Evolutionary conservation across 179 eudicot species (phyloP).

Genomic region (Amaranthus tricolor): DNA sequence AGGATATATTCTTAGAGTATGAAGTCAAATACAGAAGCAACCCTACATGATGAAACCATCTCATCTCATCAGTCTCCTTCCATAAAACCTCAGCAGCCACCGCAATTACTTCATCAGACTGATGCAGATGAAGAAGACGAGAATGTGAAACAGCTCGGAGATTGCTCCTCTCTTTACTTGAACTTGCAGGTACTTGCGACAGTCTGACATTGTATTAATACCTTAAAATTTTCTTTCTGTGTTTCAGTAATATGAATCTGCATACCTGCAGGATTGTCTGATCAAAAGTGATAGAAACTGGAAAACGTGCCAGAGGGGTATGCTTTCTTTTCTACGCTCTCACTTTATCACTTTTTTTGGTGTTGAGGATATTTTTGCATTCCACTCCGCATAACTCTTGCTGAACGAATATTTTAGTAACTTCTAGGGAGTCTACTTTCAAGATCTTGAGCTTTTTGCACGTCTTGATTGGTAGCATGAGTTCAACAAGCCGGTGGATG

Average conservation of each 20-base stretch:
- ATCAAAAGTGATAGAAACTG: constrained; percentile 64
- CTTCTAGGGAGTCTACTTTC: no score
- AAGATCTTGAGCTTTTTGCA: no score
- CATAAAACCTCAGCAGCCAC: constrained; percentile 13
- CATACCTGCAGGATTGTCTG: constrained; percentile 74
- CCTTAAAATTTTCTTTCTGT: not conserved
- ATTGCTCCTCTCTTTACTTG: constrained; percentile 72
- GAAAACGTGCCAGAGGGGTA: constrained; percentile 82
- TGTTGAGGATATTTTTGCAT: not conserved
- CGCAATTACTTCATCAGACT: constrained; percentile 44
- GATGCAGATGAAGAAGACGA: constrained; percentile 85
- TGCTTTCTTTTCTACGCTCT: constrained; percentile 9
- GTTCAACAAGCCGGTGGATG: no score
- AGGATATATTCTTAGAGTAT: constrained; percentile 5
- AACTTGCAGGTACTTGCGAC: constrained; percentile 56
- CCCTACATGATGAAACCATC: constrained; percentile 2
- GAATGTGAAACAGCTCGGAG: constrained; percentile 77
- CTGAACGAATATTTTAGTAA: no score
- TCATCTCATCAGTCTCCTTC: constrained; percentile 10
- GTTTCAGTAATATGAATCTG: constrained; percentile 20
- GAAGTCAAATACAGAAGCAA: constrained; percentile 20
- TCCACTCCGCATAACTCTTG: not conserved
- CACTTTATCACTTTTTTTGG: not conserved
- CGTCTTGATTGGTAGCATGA: not conserved
- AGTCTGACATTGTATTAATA: not conserved